Base-by-base conservation (phyloP, 2,329 filamentous ascomycete genomes). In the Pseudohalonectria lignicola region DNA sequence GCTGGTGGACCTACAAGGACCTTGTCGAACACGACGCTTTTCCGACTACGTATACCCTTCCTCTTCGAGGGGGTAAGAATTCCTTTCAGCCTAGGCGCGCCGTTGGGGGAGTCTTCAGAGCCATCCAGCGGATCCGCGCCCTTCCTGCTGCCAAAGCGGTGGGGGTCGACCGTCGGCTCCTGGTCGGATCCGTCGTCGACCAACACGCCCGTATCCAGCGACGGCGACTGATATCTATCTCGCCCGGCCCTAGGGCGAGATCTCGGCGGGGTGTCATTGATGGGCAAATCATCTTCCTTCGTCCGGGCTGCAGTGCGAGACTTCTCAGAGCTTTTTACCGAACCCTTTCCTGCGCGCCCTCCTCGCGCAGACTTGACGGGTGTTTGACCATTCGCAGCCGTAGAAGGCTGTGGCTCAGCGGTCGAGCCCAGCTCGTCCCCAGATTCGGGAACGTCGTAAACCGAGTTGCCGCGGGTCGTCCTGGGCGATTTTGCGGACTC, bases 1-100 rank as follows among this genome's bases (percentile, higher is more conserved):
- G 16, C 17, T 5, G 11, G 12, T 15, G 20, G 20, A 17, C 45
- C 19, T n/a, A n/a, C n/a, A n/a, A n/a, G n/a, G n/a, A n/a, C n/a
- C n/a, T n/a, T n/a, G 13, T 66, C 60, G 47, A 79, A 79, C 1
- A 63, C 67, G 12, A 79, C 75, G 44, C 56, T 77, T 53, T 79
- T 79, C 12, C 55, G 62, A 36, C 58, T 53, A 31, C 49, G 36
- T 5, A 30, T 10, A 11, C 30, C 30, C 6, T 33, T 25, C 41
- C 62, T 65, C 52, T 68, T 73, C 15, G 60, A 61, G 4, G 76
- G 74, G 3, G 71, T 69, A 31, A 78, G 50, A 39, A 79, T 79
- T 7, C 74, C 63, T 49, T 70, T 76, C 9, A 69, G 61, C n/a
- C 45, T 41, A 12, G 40, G 43, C 5, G 45, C 46, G 6, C 35